Evolutionary conservation across 345 rosid genomes (phyloP), one percentile per base, ranked within the genome.

Genomic region (Moricandia arvensis): DNA sequence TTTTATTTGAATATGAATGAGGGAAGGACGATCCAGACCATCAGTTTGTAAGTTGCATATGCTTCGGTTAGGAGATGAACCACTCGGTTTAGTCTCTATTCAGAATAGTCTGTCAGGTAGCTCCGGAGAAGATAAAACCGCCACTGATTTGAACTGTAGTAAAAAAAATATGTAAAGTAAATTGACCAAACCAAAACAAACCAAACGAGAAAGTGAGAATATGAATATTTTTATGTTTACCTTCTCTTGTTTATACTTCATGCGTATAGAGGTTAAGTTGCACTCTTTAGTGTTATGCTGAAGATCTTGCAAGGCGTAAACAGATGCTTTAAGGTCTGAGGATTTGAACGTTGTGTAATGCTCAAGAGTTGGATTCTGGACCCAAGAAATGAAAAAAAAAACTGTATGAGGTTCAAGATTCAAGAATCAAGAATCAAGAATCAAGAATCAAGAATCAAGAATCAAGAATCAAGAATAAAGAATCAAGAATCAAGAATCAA

Each of bases 291-390:
- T 81, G 79, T 90, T 94, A 65, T 82, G 66, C 67, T 91, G 98
- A 21, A 91, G 69, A 65, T 82, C 94, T 86, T 87, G 95, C 63
- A 91, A 69, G 12, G 93, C 87, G 29, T 76, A 69, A 12, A 86
- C 91, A 0, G 90, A 65, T 24, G 68, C 71, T 79, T 87, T 87
- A 41, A 93, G 84, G 51, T 91, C 90, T 0, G 86, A 85, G 3
- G 88, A 83, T 81, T 78, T 88, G 85, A 88, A 93, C 29, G 83
- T 79, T 29, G 94, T 85, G 75, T 91, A 89, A 75, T 86, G 85
- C 71, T 91, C 96, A 16, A 91, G 86, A 11, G 98, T 91, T 18
- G 85, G 82, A 83, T 86, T 91, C 97, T 90, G 86, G 26, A 31
- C n/a, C 13, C 13, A 0, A 9, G 9, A 58, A 26, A 0, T 16